Evolutionary conservation across 306 rosid genomes (phyloP).

Genomic region (Carpinus viminea): DNA sequence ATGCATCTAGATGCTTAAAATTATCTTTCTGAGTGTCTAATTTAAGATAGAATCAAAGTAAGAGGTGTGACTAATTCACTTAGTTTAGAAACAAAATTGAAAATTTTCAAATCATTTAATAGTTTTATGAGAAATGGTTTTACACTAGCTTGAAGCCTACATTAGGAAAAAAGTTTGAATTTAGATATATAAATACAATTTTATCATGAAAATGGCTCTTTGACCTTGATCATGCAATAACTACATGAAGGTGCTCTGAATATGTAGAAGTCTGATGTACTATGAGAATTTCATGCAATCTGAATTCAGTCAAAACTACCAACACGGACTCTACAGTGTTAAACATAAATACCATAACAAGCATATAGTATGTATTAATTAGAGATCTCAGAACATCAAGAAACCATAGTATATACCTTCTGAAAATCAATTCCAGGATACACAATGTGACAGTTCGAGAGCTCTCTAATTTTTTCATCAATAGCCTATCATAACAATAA

Average conservation of each 20-base stretch:
- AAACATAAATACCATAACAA: not conserved
- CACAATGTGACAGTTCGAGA: slow-evolving; percentile 94
- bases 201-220: not conserved
- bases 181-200: not conserved
- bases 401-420: slow-evolving; percentile 51
- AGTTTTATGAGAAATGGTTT: not conserved
- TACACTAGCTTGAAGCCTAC: not conserved
- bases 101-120: not conserved
- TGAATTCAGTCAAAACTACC: slow-evolving; percentile 20
- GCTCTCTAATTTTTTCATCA: slow-evolving; percentile 93
- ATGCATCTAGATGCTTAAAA: slow-evolving; percentile 6
- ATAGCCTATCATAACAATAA: slow-evolving; percentile 62
- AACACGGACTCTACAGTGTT: not conserved
- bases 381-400: slow-evolving; percentile 1
- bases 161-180: not conserved
- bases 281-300: slow-evolving; percentile 22
- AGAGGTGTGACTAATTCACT: not conserved
- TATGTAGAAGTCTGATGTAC: slow-evolving; percentile 14
- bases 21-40: not conserved
- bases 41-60: not conserved
- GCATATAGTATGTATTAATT: not conserved
- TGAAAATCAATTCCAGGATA: slow-evolving; percentile 78
- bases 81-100: not conserved
- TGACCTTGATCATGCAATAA: not conserved
- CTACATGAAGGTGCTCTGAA: slow-evolving; percentile 16